phyloP scores from a whole-genome alignment of 2,329 filamentous ascomycete genomes.

The Botrytis squamosa region DNA sequence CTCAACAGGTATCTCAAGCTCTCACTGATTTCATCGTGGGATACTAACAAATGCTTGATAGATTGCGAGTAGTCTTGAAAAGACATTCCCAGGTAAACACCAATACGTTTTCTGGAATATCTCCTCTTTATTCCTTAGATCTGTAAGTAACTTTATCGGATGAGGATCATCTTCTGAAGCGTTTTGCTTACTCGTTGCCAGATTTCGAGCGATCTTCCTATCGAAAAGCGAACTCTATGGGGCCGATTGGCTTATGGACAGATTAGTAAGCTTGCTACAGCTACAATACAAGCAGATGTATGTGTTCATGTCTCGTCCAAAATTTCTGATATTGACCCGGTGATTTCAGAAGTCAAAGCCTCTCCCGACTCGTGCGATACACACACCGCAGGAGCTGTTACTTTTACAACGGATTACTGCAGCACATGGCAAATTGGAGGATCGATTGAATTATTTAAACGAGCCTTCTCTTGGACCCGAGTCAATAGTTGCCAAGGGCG shows the following conservation, averaged over 20 bases:
- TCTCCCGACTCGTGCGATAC: conserved; percentile 37
- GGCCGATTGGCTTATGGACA: conserved; percentile 34
- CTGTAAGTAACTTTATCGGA: conserved; percentile 30
- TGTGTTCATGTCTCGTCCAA: conserved; percentile 19
- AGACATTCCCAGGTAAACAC: conserved; percentile 37
- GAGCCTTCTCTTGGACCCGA: conserved; percentile 38
- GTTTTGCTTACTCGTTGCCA: conserved; percentile 25
- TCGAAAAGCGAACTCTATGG: conserved; percentile 36
- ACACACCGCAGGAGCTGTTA: conserved; percentile 39
- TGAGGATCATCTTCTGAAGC: background rate
- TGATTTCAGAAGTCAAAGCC: conserved; percentile 31
- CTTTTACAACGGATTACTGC: conserved; percentile 37
- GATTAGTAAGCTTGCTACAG: conserved; percentile 37
- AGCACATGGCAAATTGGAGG: conserved; percentile 31
- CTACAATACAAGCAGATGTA: conserved; percentile 36
- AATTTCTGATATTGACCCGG: conserved; percentile 4
- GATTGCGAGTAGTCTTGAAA: conserved; percentile 40
- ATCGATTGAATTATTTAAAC: conserved; percentile 35
- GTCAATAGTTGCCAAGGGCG: conserved; percentile 38
- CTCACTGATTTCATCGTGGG: background rate
- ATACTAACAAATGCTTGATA: conserved; percentile 22
- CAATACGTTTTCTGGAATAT: conserved; percentile 40
- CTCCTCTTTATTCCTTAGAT: conserved; percentile 36
- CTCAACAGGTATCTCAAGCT: conserved; percentile 34
- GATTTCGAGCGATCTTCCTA: conserved; percentile 32